Evolutionary conservation across 495 filamentous ascomycete genomes (phyloP).

Genomic region (Tuber indicum): DNA sequence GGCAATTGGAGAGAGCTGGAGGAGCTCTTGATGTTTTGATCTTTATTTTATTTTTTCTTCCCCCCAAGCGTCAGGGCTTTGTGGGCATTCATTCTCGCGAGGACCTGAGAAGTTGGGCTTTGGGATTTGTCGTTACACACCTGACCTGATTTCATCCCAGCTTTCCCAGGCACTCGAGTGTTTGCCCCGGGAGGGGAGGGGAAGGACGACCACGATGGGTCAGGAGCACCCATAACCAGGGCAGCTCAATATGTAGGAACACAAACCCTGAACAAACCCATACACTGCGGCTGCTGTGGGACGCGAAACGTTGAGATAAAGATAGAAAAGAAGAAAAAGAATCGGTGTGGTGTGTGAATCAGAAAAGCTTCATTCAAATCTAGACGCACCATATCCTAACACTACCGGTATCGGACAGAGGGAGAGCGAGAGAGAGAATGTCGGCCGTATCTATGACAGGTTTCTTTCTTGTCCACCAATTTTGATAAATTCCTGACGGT

Average conservation of each 20-base stretch:
- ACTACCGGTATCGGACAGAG: too few relatives aligned
- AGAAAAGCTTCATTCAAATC: not conserved
- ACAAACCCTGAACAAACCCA: not conserved
- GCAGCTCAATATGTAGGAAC: not conserved
- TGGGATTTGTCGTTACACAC: not conserved
- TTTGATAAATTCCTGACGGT: not conserved
- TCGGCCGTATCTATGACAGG: not conserved
- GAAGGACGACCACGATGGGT: not conserved
- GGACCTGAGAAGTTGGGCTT: conserved; percentile 3
- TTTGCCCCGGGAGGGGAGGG: not conserved
- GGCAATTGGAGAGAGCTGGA: not conserved
- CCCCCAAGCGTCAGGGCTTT: not conserved
- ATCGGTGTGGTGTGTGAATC: not conserved
- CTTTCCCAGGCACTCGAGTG: not conserved
- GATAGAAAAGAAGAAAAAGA: not conserved
- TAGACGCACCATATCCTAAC: too few relatives aligned
- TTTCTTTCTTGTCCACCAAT: not conserved
- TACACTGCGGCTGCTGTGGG: not conserved
- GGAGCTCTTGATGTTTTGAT: not conserved
- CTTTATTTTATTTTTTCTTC: not conserved
- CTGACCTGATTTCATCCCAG: conserved; percentile 1
- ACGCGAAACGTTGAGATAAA: too few relatives aligned
- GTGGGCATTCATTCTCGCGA: not conserved
- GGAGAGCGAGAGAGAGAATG: not conserved
- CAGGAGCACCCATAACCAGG: not conserved